Conservation (phyloP, 371 early-diverging fungal genomes). For the Lichtheimia ornata region DNA sequence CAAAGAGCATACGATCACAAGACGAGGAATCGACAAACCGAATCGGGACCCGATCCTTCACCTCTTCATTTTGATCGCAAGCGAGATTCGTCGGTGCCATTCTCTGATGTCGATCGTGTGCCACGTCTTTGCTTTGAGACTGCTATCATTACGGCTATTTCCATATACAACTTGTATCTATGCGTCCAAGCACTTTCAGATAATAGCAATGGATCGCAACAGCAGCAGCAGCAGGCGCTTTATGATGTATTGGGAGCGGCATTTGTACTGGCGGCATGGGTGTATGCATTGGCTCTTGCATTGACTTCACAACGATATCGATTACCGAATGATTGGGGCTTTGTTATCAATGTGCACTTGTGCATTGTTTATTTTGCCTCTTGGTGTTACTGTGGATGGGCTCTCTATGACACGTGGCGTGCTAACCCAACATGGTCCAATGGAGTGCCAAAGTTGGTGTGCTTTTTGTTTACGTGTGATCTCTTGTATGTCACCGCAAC, state of each 20-base stretch:
- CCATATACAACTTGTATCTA: conserved; percentile 12
- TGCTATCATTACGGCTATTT: conserved; percentile 4
- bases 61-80: conserved; percentile 10
- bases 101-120: conserved; percentile 17
- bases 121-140: conserved; percentile 20
- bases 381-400: conserved; percentile 12
- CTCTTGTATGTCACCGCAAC: conserved; percentile 33
- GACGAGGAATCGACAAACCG: conserved; percentile 5
- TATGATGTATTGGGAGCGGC: conserved; percentile 10
- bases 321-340: conserved; percentile 41
- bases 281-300: conserved; percentile 26
- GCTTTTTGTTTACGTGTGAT: conserved; percentile 25
- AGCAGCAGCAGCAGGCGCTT: too few relatives aligned
- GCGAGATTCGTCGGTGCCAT: conserved; percentile 25
- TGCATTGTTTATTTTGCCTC: conserved; percentile 25
- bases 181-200: conserved; percentile 7
- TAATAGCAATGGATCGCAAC: neutral
- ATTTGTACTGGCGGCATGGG: conserved; percentile 25
- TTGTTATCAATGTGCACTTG: conserved; percentile 42
- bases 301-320: conserved; percentile 22
- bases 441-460: conserved; percentile 18
- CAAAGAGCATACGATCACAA: conserved; percentile 18
- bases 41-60: conserved; percentile 7
- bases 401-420: neutral
- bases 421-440: conserved; percentile 8